Base-by-base conservation (phyloP, 148 eudicot genomes). In the Vaccinium darrowii region DNA sequence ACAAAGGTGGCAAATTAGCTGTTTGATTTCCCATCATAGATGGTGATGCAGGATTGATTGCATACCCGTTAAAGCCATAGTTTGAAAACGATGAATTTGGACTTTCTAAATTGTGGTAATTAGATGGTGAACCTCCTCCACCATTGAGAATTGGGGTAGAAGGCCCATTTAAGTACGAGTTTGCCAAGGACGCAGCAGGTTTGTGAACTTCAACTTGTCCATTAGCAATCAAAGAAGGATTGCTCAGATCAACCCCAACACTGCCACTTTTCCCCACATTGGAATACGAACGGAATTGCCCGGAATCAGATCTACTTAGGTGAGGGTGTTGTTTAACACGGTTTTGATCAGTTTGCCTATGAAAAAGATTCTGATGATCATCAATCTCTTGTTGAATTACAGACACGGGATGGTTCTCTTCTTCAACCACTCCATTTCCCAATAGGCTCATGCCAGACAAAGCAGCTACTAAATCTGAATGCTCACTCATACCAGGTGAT, bases 61-160 rank as follows among this genome's bases (percentile, higher is more conserved):
- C 88, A 81, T 90, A 89, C 49, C 96, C 98, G 85, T 88, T 89
- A 56, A 91, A 86, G 43, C 93, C 90, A 76, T 94, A 91, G 84
- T 86, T 88, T 56, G 93, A 90, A 90, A 92, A 91, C 23, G 95
- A 90, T 82, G 98, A 91, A 90, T 92, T 92, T 47, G 94, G 97
- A 87, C 97, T 92, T 81, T 92, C 94, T 36, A 92, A 85, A 88
- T 87, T 90, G 52, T 87, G 93, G 84, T 91, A 95, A 77, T 88
- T 88, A 50, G 95, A 89, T 65, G 93, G 92, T 39, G 93, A 92
- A 47, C 88, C 88, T 56, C 90, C 89, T 81, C 91, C 90, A 65
- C 92, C 82, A 72, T 82, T 88, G 52, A 83, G 71, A 82, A 80
- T 80, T 73, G 86, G 87, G 14, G 75, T 86, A 36, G 89, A 69